A percentile compares a stretch with the other conserved stretches of the same genome.
Conservation (phyloP, 306 rosid genomes). For the Abrus precatorius region DNA sequence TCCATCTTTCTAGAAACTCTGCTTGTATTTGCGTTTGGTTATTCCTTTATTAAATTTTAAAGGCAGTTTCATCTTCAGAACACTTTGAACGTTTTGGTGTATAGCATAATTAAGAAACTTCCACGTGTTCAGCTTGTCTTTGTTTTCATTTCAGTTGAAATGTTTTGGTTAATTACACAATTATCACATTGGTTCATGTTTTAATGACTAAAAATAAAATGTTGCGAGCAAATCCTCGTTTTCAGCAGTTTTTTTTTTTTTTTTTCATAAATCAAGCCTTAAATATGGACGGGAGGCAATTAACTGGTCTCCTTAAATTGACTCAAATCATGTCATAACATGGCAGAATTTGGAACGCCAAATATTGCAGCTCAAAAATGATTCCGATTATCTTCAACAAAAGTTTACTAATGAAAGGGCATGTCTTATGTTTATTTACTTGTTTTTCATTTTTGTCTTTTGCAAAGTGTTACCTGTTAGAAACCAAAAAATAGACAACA, state of each 20-base stretch:
- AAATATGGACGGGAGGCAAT: no score
- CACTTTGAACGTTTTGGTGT: background rate
- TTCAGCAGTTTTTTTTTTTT: background rate
- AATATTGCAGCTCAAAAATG: no score
- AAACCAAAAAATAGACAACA: no score
- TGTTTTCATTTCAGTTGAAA: background rate
- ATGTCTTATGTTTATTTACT: no score
- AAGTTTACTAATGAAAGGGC: no score
- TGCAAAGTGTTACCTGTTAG: no score
- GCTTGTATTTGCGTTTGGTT: constrained; percentile 37
- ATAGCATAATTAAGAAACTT: background rate
- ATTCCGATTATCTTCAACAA: no score
- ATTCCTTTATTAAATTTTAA: constrained; percentile 16
- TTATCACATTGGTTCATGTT: background rate
- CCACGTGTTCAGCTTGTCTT: background rate
- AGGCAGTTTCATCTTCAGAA: background rate
- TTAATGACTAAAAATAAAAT: background rate
- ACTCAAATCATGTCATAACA: no score
- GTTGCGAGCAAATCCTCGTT: background rate
- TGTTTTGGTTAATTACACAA: background rate
- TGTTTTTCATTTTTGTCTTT: no score
- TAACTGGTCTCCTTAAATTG: no score
- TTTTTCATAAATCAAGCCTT: background rate
- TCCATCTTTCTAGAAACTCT: constrained; percentile 15
- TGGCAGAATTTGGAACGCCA: no score